Conservation (phyloP, 352 stramenopile species). For the Phytopythium helicoides region DNA sequence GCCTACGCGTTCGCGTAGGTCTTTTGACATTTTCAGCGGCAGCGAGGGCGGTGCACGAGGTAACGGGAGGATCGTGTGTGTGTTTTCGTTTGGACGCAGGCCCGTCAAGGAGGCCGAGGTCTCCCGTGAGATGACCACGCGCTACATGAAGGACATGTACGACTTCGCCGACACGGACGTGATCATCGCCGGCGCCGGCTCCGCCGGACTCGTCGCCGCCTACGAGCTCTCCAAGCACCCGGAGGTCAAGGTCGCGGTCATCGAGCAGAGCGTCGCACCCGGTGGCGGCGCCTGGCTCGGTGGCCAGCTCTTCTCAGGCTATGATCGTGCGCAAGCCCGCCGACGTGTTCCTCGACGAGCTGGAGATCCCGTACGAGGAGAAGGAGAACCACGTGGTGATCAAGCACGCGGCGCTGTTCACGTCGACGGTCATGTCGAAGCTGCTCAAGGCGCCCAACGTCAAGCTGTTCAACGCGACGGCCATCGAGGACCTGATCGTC, state of each 20-base stretch:
- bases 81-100: constrained; percentile 14
- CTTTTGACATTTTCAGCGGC: not conserved
- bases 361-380: constrained; percentile 64
- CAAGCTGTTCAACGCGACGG: constrained; percentile 74
- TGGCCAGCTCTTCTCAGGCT: constrained; percentile 60
- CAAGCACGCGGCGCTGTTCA: constrained; percentile 65
- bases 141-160: constrained; percentile 78
- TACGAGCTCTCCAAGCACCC: constrained; percentile 68
- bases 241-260: constrained; percentile 53
- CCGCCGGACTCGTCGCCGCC: constrained; percentile 47
- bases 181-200: constrained; percentile 63
- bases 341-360: constrained; percentile 56
- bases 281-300: constrained; percentile 59
- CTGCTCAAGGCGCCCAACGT: constrained; percentile 52
- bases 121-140: constrained; percentile 67
- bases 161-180: constrained; percentile 66
- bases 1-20: constrained; percentile 61
- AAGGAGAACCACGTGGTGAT: constrained; percentile 69
- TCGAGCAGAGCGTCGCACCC: constrained; percentile 58
- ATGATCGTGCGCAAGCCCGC: constrained; percentile 72
- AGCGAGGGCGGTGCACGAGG: not conserved
- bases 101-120: constrained; percentile 63
- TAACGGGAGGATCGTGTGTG: not conserved
- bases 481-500: constrained; percentile 66
- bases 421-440: constrained; percentile 65